These are phyloP conservation scores for Oemleria cerasiformis DNA, from an alignment of 306 rosid genomes.

Conservation along the genomic window DNA sequence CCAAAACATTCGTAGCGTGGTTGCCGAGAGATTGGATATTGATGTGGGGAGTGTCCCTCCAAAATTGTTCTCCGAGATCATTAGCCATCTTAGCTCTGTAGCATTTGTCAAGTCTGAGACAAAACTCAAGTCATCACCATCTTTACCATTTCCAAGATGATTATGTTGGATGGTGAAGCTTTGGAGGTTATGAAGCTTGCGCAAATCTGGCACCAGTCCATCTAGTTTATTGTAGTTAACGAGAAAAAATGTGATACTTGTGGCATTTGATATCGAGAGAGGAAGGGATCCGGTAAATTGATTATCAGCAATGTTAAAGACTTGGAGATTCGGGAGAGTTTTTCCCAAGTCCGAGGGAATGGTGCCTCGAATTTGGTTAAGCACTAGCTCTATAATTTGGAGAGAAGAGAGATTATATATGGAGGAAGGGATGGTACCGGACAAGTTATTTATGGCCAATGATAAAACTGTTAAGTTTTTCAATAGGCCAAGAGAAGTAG, in stretches of 20 bases:
- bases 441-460: neutral
- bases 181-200: neutral
- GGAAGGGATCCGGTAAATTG: neutral
- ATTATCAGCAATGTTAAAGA: rapidly evolving
- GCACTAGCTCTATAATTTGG: rapidly evolving
- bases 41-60: slow-evolving; percentile 3
- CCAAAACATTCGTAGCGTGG: neutral
- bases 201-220: neutral
- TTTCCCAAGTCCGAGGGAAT: neutral
- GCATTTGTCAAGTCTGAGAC: slow-evolving; percentile 8
- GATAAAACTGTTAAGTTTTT: neutral
- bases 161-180: rapidly evolving
- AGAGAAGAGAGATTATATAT: neutral
- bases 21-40: slow-evolving; percentile 5
- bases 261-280: neutral
- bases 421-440: neutral
- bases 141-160: neutral
- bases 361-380: neutral
- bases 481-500: neutral
- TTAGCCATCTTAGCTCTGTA: neutral
- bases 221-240: neutral
- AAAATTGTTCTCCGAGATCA: neutral
- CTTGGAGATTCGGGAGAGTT: neutral
- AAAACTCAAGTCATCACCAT: slow-evolving; percentile 5
- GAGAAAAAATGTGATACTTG: neutral